A percentile compares a stretch with the other conserved stretches of the same genome.
phyloP scores from a whole-genome alignment of 768 basidiomycete genomes.

The Phaeotremella skinneri region DNA sequence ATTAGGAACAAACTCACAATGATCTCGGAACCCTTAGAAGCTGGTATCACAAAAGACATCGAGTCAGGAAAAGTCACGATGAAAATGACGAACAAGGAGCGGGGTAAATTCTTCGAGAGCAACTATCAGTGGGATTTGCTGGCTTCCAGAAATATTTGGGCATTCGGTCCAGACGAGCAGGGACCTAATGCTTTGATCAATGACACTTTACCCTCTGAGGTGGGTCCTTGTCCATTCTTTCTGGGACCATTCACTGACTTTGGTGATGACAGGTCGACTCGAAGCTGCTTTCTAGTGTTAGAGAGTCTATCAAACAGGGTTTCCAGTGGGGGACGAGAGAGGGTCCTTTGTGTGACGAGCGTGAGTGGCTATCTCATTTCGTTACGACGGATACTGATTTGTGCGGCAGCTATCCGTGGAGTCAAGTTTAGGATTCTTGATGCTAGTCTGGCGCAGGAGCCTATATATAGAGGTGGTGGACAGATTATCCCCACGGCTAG shows the following conservation, averaged over 20 bases:
- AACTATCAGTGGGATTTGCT: conserved; percentile 98
- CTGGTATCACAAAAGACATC: conserved; percentile 93
- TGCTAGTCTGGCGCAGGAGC: conserved; percentile 85
- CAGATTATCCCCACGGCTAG: conserved; percentile 99
- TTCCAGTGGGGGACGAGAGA: conserved; percentile 99
- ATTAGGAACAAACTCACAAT: conserved; percentile 93
- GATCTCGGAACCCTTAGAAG: conserved; percentile 97
- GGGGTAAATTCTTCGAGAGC: conserved; percentile 92
- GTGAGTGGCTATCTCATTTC: conserved; percentile 59
- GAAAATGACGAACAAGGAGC: conserved; percentile 90
- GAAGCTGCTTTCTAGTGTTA: conserved; percentile 80
- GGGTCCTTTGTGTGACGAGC: conserved; percentile 96
- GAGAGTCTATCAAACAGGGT: conserved; percentile 95
- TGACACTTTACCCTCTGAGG: conserved; percentile 92
- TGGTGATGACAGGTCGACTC: conserved; percentile 72
- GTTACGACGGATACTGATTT: neutral
- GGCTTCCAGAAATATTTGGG: conserved; percentile 98
- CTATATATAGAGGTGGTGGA: conserved; percentile 96
- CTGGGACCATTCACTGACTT: neutral
- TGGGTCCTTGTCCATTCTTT: conserved; percentile 47
- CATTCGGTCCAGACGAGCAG: conserved; percentile 94
- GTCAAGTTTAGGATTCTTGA: conserved; percentile 97
- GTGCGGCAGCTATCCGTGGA: conserved; percentile 80
- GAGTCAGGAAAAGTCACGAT: conserved; percentile 90
- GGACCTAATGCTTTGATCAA: conserved; percentile 92